Conservation (phyloP, 2,329 filamentous ascomycete genomes). For the Magnaporthiopsis rhizophila region DNA sequence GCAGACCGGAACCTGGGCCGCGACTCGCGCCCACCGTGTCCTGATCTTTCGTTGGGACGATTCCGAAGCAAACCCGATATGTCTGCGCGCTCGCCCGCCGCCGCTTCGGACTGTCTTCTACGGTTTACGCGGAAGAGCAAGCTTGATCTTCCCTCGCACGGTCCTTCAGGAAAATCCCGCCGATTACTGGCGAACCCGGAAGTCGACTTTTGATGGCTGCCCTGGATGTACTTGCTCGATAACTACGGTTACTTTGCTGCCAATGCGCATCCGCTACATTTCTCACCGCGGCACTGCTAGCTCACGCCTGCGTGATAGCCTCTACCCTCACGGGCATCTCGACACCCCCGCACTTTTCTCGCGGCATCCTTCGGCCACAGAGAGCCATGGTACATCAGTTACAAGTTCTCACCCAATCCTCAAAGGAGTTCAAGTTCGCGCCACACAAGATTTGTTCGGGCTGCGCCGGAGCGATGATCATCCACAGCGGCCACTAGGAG, state of each 20-base stretch:
- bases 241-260: conserved; percentile 26
- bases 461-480: not conserved
- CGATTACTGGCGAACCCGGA: conserved; percentile 27
- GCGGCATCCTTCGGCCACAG: not conserved
- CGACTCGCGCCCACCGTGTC: not conserved
- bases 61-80: not conserved
- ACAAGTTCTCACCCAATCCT: not conserved
- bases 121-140: not conserved
- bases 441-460: not conserved
- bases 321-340: conserved; percentile 20
- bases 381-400: not conserved
- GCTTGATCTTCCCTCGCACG: not conserved
- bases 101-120: too few relatives aligned
- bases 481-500: too few relatives aligned
- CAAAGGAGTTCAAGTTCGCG: not conserved
- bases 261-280: conserved; percentile 38
- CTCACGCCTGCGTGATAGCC: not conserved
- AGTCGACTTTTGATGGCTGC: conserved; percentile 40
- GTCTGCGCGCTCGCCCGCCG: too few relatives aligned
- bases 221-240: conserved; percentile 24
- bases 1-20: not conserved
- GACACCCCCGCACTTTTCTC: conserved; percentile 19
- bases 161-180: not conserved
- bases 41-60: not conserved
- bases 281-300: not conserved